Evolutionary conservation across 192 early-diverging fungal genomes (phyloP), one percentile per base, ranked within the genome.

Genomic region (Backusella westeae): DNA sequence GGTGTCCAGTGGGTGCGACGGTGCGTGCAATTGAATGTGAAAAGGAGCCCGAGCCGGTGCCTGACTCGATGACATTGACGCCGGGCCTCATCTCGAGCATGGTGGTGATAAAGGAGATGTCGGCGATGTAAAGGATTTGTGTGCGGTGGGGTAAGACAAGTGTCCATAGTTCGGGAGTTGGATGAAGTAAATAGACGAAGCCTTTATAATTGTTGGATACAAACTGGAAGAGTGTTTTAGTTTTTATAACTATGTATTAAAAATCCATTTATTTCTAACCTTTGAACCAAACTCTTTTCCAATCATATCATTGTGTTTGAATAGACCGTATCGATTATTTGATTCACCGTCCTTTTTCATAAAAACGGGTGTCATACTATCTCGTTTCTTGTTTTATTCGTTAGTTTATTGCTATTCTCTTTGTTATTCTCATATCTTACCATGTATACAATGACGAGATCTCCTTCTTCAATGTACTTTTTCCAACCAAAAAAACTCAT

Each of bases 141-240:
- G 97, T 99, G 49, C 97, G 89, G 77, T 99, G 97, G 14, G 96
- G 96, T 17, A 99, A 85, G 8, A 90, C 87, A 65, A 90, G 84
- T 0, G 97, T 99, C 97, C 97, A 99, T 32, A 99, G 89, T 77
- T 97, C 97, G 1, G 97, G 97, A 1, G 96, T 97, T 9, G 96
- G 96, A 53, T 94, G 89, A 21, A 99, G 86, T 21, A 99, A 81
- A 75, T 93, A 95, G 10, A 97, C 85, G 74, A 91, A 96, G 8
- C 93, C 94, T 69, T 83, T 88, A 21, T 89, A 89, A 17, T 84
- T 88, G 26, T 76, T 74, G 32, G 92, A 90, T 21, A 83, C 77
- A 41, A 94, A 73, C 86, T 95, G 80, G 41, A 42, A 68, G 39
- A 10, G 5, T 46, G 10, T 14, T 23, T 26, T 72, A 66, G 44